Percentiles rank a stretch among this genome's conserved stretches.
phyloP scores from a whole-genome alignment of 352 stramenopile species.

The Phytophthora pistaciae region DNA sequence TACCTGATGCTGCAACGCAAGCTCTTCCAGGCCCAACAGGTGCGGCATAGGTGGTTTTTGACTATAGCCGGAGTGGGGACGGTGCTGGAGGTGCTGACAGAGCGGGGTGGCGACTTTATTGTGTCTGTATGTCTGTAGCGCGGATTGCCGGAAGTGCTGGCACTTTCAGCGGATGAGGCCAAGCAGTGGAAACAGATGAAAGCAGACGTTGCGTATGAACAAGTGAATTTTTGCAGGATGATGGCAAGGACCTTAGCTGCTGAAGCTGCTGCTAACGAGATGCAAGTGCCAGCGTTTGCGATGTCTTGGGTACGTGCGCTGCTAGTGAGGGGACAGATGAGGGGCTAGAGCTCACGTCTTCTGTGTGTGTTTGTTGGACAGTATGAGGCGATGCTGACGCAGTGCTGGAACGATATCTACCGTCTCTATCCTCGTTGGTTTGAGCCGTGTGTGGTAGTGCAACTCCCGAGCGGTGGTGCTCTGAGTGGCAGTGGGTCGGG shows the following conservation, averaged over 20 bases:
- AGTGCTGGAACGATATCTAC: slow-evolving; percentile 67
- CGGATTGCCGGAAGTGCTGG: slow-evolving; percentile 65
- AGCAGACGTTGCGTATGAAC: slow-evolving; percentile 42
- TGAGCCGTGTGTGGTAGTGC: slow-evolving; percentile 48
- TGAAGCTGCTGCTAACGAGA: slow-evolving; percentile 28
- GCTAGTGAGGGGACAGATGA: background rate
- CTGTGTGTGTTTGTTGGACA: slow-evolving; percentile 15
- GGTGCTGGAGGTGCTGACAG: slow-evolving; percentile 5
- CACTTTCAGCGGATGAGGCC: slow-evolving; percentile 53
- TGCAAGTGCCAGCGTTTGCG: slow-evolving; percentile 26
- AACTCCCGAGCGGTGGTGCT: slow-evolving; percentile 22
- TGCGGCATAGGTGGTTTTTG: slow-evolving; percentile 35
- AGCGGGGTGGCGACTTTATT: slow-evolving; percentile 5
- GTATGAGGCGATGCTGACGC: slow-evolving; percentile 51
- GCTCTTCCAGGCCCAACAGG: slow-evolving; percentile 47
- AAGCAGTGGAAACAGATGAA: slow-evolving; percentile 52
- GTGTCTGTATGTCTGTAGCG: slow-evolving; percentile 28
- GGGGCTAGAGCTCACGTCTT: background rate
- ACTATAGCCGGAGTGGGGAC: slow-evolving; percentile 22
- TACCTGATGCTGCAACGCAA: slow-evolving; percentile 64
- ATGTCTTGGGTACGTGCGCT: slow-evolving; percentile 35
- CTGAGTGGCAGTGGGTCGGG: background rate
- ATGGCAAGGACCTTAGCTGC: slow-evolving; percentile 26
- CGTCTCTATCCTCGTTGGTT: slow-evolving; percentile 76
- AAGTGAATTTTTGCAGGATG: slow-evolving; percentile 37